Base-by-base conservation (phyloP, 257 asterid species). In the Solanum rostratum region DNA sequence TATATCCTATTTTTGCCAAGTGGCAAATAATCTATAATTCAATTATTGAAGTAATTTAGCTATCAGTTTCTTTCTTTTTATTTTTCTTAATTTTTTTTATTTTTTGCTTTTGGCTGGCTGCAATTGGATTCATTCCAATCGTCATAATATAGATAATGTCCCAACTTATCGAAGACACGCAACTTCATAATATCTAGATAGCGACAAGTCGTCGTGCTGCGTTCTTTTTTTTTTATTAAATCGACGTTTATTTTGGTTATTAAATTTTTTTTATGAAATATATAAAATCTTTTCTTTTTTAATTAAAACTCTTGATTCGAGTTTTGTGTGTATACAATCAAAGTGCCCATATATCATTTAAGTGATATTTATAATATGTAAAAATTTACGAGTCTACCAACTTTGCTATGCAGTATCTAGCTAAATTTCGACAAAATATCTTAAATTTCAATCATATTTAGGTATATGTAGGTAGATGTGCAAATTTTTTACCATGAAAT, bases 241-340 rank as follows among this genome's bases (percentile, higher is more conserved):
- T 15, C 13, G 1, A 4, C 4, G 0, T 66, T 68, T 33, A 68
- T 4, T 68, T 33, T 68, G 16, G 30, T 33, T 1, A 68, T 37
- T 4, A 18, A 33, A 33, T 1, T 16, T 20, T n/a, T 4, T 2
- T 8, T 13, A 3, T 65, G 0, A 27, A 30, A 29, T 16, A 16
- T 15, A 66, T 66, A 66, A 7, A 16, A 66, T 16, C 8, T 1
- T 0, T 66, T 16, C 0, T 1, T 0, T 33, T 13, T 66, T 1
- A 0, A 15, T 27, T 0, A 8, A 29, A 18, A 7, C 0, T 68
- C 2, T 68, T 37, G 0, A 37, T 68, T 37, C 0, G 6, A 66
- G 14, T 22, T 66, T 7, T 30, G 24, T 0, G 0, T 7, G 16
- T 0, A 7, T 65, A 65, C 15, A 65, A 65, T 1, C 43, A 65